Percentiles rank a stretch among this genome's conserved stretches.
Conservation (phyloP, 208 protist species). For the Tritrichomonas foetus region DNA sequence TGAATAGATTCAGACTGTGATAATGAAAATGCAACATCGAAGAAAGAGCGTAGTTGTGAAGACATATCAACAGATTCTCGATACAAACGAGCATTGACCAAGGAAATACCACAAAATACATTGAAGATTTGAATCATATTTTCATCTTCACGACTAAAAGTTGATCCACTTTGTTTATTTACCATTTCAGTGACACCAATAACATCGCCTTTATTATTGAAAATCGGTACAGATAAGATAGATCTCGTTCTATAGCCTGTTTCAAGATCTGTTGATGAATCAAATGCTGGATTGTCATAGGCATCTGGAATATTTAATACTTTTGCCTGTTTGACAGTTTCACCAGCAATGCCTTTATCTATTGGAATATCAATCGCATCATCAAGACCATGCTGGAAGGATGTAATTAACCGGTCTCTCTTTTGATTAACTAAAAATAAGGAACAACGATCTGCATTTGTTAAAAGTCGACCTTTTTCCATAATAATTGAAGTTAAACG, state of each 20-base stretch:
- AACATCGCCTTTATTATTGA: slow-evolving; percentile 48
- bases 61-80: background rate
- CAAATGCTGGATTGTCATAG: background rate
- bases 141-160: background rate
- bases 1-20: background rate
- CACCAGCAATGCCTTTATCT: background rate
- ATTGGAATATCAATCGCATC: background rate
- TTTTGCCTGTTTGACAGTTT: background rate
- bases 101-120: background rate
- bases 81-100: background rate
- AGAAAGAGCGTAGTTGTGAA: background rate
- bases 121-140: slow-evolving; percentile 21
- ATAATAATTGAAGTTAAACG: background rate
- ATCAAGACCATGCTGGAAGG: background rate
- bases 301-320: background rate
- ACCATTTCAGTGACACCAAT: slow-evolving; percentile 55
- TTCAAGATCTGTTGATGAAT: slow-evolving; percentile 7
- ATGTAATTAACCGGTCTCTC: background rate
- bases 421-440: background rate
- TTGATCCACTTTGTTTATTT: slow-evolving; percentile 45
- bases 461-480: background rate
- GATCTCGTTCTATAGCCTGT: background rate
- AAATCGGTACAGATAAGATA: background rate
- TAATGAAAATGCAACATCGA: background rate
- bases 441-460: background rate